Base-by-base conservation (phyloP, 352 stramenopile species). In the Globisporangium perplexum region DNA sequence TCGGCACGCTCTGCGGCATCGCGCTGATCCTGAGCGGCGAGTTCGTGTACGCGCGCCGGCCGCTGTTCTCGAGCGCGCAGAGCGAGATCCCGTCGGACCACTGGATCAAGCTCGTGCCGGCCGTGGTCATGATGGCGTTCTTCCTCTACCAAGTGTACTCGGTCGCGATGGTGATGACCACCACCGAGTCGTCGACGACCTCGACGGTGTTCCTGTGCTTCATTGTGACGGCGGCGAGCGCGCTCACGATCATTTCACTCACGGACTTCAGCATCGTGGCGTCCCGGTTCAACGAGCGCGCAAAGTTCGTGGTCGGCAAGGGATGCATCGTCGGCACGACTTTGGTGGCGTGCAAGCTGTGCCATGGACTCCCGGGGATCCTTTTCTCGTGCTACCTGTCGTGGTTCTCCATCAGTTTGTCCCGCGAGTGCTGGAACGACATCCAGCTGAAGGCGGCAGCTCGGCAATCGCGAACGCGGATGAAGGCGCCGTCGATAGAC, bases 41-140 rank as follows among this genome's bases (percentile, higher is more conserved):
- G 44, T 55, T 79, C 20, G 47, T 82, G 23, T 68, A 60, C 4
- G 74, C 59, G 18, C 60, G 54, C 12, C 50, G 57, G 12, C 57
- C 56, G 22, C 50, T 68, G 26, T 53, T 72, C 12, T 46, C 62
- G 3, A 57, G 75, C 12, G 50, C 60, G 18, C 65, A 68, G 17
- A 65, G 78, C 23, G 69, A 75, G 44, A 71, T 88, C 42, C 79
- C 71, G 1, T 62, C 65, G 10, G 77, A 91, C 31, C 77, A 93
- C 61, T 93, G 78, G 80, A 71, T 91, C 39, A 93, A 93, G 57
- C 47, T 91, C 12, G 60, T 84, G 30, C 80, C 83, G 3, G 49
- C 84, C 26, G 60, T 77, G 10, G 73, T 83, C 20, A 87, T 87
- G 71, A 69, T 86, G 57, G 44, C 80, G 11, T 88, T 78, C 43